A percentile compares a stretch with the other conserved stretches of the same genome.
Conservation (phyloP, 805 yeast species). For the Cyberlindnera xylosilytica region DNA sequence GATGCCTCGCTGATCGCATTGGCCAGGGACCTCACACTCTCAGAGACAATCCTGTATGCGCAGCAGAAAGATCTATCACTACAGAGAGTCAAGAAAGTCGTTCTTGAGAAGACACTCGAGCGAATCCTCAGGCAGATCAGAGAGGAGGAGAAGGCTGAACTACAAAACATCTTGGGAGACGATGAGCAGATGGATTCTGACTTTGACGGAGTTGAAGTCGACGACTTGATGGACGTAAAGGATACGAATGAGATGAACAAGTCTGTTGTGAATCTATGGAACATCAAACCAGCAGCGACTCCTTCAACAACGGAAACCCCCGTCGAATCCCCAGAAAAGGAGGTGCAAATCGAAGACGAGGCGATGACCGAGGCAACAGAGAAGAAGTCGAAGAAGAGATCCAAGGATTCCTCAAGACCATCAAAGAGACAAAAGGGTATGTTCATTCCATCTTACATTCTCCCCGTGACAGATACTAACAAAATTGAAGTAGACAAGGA, state of each 20-base stretch:
- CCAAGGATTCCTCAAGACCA: conserved; percentile 38
- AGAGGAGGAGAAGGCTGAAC: conserved; percentile 60
- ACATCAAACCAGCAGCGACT: conserved; percentile 25
- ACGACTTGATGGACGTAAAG: conserved; percentile 59
- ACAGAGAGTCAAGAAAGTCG: conserved; percentile 62
- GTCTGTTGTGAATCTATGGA: conserved; percentile 74
- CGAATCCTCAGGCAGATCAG: conserved; percentile 52
- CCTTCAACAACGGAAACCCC: not conserved
- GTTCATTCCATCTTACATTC: conserved; percentile 13
- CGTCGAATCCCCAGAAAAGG: conserved; percentile 7
- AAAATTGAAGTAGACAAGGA: conserved; percentile 40
- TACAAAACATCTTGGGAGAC: conserved; percentile 23
- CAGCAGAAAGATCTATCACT: conserved; percentile 66
- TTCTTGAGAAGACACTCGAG: conserved; percentile 62
- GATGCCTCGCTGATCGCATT: conserved; percentile 45
- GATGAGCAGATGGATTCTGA: conserved; percentile 37
- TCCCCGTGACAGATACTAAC: conserved; percentile 26
- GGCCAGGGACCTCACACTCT: conserved; percentile 53
- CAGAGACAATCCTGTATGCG: conserved; percentile 54
- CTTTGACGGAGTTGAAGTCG: conserved; percentile 31
- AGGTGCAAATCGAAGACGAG: conserved; percentile 10
- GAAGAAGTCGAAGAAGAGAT: conserved; percentile 46
- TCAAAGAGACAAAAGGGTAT: conserved; percentile 39
- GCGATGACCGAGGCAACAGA: conserved; percentile 25
- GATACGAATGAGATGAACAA: conserved; percentile 73